Base-by-base conservation (phyloP, 1,284 basidiomycete species). In the Rhodotorula sp. region DNA sequence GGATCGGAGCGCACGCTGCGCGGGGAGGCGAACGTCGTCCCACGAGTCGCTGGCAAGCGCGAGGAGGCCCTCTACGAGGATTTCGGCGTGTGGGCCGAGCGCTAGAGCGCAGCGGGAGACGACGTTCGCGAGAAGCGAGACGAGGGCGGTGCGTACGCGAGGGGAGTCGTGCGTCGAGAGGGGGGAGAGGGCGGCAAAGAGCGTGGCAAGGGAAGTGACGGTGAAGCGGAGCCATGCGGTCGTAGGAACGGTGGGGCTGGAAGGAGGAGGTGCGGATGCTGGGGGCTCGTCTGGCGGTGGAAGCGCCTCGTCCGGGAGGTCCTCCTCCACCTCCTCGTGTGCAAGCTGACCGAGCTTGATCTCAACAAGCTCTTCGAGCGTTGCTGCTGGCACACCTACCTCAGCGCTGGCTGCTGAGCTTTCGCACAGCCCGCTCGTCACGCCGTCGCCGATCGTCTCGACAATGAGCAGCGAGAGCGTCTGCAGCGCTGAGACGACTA, bases 21-120 rank as follows among this genome's bases (percentile, higher is more conserved):
- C 88, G 58, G 84, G 81, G 15, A 77, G 70, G 21, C 87, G 82
- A 53, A 94, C 88, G 60, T 84, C 81, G 29, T 84, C 82, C 79
- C 87, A 86, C 4, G 83, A 80, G 27, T 87, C 87, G 32, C 84
- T 82, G 15, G 88, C 86, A 29, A 90, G 82, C 0, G 88, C 86
- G 36, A 92, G 84, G 1, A 91, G 84, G 74, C 87, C 88, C 17
- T 89, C 88, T 21, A 92, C 80, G 13, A 92, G 83, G 12, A 22
- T 29, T 29, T 55, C 55, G 39, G 37, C 29, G 21, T 27, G 48
- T 13, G 25, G 2, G 2, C 88, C 86, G 29, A 93, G 83, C 1
- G 90, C 88, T 50, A 85, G 80, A 9, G 85, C 79, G 7, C 90
- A 89, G 0, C 82, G 77, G 9, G 79, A 79, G 27, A 92, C 82